These are phyloP conservation scores for Monotropa hypopitys DNA, from an alignment of 179 eudicot genomes.

Conservation along the genomic window DNA sequence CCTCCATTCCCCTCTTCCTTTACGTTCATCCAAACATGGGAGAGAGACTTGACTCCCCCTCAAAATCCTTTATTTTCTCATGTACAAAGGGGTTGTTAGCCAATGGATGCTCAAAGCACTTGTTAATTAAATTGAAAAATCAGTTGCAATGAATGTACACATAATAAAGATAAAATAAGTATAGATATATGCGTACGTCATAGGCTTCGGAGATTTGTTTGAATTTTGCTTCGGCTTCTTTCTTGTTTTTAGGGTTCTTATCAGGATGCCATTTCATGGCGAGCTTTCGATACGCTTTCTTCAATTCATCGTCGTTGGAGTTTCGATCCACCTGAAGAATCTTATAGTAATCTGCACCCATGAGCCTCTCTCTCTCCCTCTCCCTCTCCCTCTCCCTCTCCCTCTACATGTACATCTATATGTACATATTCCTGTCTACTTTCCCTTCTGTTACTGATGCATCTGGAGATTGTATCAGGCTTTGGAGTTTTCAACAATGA, in stretches of 20 bases:
- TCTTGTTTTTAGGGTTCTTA: conserved; percentile 80
- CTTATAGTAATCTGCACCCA: conserved; percentile 78
- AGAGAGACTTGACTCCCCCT: too few relatives aligned
- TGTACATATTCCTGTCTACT: too few relatives aligned
- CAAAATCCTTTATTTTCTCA: too few relatives aligned
- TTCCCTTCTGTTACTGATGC: neutral
- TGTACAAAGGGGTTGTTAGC: too few relatives aligned
- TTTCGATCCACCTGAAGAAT: conserved; percentile 59
- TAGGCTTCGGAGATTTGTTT: conserved; percentile 89
- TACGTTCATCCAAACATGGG: too few relatives aligned
- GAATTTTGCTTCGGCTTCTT: conserved; percentile 82
- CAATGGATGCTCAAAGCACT: too few relatives aligned
- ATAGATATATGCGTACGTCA: conserved; percentile 31
- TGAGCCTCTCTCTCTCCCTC: conserved; percentile 14
- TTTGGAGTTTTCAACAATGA: neutral
- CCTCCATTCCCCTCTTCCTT: too few relatives aligned
- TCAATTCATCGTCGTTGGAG: conserved; percentile 80
- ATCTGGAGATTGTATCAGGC: neutral
- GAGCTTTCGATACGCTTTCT: conserved; percentile 78
- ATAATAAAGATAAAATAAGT: too few relatives aligned
- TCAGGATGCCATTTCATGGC: conserved; percentile 98
- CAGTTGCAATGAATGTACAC: neutral
- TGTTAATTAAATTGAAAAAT: neutral
- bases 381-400: conserved; percentile 2
- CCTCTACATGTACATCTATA: too few relatives aligned